phyloP scores from a whole-genome alignment of 1,139 yeast species.

The Neolecta irregularis region DNA sequence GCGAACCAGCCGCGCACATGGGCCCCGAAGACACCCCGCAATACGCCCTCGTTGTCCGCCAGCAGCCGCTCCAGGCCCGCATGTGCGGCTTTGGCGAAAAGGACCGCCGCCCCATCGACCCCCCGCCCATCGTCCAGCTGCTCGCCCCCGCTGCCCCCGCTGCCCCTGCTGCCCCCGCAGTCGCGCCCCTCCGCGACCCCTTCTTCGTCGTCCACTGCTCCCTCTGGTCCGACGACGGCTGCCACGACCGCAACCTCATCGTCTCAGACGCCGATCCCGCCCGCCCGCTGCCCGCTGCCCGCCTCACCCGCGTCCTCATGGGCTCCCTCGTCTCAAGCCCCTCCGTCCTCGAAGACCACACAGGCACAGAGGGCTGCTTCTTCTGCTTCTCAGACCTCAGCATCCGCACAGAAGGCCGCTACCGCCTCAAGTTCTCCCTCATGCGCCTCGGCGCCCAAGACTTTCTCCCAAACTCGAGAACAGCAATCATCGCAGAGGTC shows the following conservation, averaged over 20 bases:
- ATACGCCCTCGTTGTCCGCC: no score
- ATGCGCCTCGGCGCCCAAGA: constrained; percentile 13
- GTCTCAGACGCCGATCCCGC: not conserved
- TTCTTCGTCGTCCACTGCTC: constrained; percentile 8
- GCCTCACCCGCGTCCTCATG: constrained; percentile 7
- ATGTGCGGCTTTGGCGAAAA: constrained; percentile 12
- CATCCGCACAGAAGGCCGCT: constrained; percentile 25
- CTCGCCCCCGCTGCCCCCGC: not conserved
- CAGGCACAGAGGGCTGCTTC: constrained; percentile 15
- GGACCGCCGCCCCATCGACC: constrained; percentile 10
- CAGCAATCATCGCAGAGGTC: constrained; percentile 16
- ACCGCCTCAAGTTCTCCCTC: constrained; percentile 21
- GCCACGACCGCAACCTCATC: constrained; percentile 4
- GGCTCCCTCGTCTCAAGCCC: constrained; percentile 7
- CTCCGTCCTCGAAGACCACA: constrained; percentile 2
- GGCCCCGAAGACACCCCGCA: no score
- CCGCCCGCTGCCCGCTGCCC: not conserved
- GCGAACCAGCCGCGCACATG: no score
- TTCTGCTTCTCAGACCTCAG: constrained; percentile 25
- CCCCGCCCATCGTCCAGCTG: constrained; percentile 9
- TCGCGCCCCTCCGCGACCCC: constrained; percentile 3
- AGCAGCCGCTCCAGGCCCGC: constrained; percentile 10
- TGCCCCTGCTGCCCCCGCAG: not conserved
- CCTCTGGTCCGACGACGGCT: constrained; percentile 4
- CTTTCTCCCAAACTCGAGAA: constrained; percentile 3